Percentiles rank a stretch among this genome's conserved stretches.
Evolutionary conservation across 2,329 filamentous ascomycete species (phyloP).

Genomic region (Aureobasidium melanogenum): DNA sequence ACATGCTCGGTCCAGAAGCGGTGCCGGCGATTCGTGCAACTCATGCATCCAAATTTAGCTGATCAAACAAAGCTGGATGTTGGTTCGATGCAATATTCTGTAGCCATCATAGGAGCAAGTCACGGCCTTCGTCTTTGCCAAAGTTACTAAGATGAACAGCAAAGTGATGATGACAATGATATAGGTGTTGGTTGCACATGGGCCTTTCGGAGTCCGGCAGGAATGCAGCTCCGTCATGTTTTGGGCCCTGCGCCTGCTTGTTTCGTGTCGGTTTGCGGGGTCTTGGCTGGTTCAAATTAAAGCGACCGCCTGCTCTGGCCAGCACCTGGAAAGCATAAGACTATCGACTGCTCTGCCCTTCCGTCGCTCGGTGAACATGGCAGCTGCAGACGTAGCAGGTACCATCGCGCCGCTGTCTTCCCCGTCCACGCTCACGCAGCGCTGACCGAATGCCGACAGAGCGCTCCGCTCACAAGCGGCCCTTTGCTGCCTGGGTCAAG

Average conservation of each 20-base stretch:
- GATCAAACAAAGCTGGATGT: not conserved
- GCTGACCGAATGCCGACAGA: conserved; percentile 41
- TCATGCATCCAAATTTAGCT: not conserved
- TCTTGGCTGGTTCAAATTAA: not conserved
- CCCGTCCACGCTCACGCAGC: not conserved
- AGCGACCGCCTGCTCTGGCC: not conserved
- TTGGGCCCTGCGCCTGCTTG: not conserved
- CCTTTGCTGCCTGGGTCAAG: conserved; percentile 91
- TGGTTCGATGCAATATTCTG: not conserved
- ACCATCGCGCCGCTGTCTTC: not conserved
- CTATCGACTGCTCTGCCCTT: not conserved
- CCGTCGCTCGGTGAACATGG: not conserved
- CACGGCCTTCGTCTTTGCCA: not conserved
- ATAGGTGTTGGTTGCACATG: not conserved
- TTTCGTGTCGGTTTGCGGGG: not conserved
- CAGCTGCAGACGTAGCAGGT: conserved; percentile 2
- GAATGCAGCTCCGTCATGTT: not conserved
- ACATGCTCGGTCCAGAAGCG: not conserved
- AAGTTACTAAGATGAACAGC: not conserved
- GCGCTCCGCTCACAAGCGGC: conserved; percentile 65
- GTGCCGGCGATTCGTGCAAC: conserved; percentile 7
- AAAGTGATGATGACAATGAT: not conserved
- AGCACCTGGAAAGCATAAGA: not conserved
- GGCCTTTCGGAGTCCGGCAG: not conserved
- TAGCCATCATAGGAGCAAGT: not conserved